A percentile compares a stretch with the other conserved stretches of the same genome.
Conservation (phyloP, 805 yeast genomes). For the Nakazawaea peltata region DNA sequence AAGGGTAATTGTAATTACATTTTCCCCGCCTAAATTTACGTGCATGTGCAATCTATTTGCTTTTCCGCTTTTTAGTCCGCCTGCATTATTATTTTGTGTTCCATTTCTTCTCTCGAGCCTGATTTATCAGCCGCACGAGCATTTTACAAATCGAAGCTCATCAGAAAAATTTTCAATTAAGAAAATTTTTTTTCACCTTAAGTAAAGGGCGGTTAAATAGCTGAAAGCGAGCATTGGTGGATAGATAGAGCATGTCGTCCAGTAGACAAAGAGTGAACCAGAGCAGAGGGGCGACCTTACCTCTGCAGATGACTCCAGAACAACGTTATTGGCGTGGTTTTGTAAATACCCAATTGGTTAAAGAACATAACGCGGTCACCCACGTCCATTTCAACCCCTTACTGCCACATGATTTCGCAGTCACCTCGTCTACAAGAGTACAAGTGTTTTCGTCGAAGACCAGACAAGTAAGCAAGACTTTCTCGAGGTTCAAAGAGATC, state of each 20-base stretch:
- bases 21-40: too few relatives aligned
- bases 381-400: conserved; percentile 84
- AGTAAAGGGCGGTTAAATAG: not conserved
- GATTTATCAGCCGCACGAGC: too few relatives aligned
- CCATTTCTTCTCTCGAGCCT: too few relatives aligned
- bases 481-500: conserved; percentile 81
- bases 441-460: conserved; percentile 94
- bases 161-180: not conserved
- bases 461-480: conserved; percentile 81
- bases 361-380: conserved; percentile 87
- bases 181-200: not conserved
- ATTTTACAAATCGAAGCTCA: too few relatives aligned
- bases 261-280: conserved; percentile 55
- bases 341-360: conserved; percentile 76
- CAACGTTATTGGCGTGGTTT: conserved; percentile 92
- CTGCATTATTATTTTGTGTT: too few relatives aligned
- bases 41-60: too few relatives aligned
- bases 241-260: conserved; percentile 55
- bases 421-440: conserved; percentile 83
- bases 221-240: not conserved
- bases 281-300: conserved; percentile 65
- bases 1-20: too few relatives aligned
- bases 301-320: conserved; percentile 83
- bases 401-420: conserved; percentile 86
- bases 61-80: too few relatives aligned